Evolutionary conservation across 169 alveolate species (phyloP).

Genomic region (Plasmodium sp.): DNA sequence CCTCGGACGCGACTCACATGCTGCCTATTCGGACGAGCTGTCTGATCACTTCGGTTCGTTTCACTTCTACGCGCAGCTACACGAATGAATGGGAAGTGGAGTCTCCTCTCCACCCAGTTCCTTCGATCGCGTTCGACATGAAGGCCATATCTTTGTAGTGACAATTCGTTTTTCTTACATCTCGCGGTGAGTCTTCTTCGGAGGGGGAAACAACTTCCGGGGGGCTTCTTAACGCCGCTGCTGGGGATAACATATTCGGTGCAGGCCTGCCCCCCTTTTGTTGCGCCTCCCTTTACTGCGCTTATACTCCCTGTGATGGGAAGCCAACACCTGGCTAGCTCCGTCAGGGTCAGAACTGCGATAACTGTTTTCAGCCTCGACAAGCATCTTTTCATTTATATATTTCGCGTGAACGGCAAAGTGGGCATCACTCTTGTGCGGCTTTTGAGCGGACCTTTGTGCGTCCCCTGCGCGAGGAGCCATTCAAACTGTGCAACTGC

Average conservation of each 20-base stretch:
- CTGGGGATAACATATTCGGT: not conserved
- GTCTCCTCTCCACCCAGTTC: not conserved
- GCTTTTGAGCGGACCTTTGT: not conserved
- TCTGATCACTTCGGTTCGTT: not conserved
- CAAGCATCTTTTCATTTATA: slow-evolving; percentile 51
- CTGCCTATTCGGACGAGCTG: not conserved
- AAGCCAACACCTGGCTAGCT: not conserved
- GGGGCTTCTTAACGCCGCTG: not conserved
- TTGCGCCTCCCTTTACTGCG: not conserved
- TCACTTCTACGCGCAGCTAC: not conserved
- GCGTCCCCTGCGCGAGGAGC: not conserved
- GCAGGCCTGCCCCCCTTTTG: not conserved
- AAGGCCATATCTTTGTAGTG: not conserved
- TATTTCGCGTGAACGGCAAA: not conserved
- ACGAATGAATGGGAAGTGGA: not conserved
- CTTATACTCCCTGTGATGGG: not conserved
- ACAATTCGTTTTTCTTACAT: not conserved
- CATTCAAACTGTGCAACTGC: not conserved
- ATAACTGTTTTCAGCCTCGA: not conserved
- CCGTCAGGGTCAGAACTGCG: not conserved
- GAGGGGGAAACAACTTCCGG: not conserved
- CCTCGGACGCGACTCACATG: not conserved
- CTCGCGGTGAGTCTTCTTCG: not conserved
- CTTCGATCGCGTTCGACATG: not conserved
- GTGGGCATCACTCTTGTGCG: not conserved